Evolutionary conservation across 2,329 filamentous ascomycete genomes (phyloP).

Genomic region (Metarhizium guizhouense): DNA sequence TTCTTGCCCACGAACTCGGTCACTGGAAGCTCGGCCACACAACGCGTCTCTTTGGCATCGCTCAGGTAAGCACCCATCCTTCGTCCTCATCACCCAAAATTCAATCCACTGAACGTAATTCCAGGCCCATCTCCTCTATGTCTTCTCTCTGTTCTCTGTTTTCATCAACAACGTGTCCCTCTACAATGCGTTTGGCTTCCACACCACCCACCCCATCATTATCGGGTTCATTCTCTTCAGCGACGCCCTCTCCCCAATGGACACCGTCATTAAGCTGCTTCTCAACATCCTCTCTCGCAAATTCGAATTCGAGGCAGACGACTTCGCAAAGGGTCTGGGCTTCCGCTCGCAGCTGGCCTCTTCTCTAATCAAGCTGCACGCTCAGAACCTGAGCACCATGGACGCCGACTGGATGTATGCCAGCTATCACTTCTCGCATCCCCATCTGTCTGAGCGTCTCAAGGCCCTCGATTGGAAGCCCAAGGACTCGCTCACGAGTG

Average conservation of each 20-base stretch:
- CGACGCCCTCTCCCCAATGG: constrained; percentile 88
- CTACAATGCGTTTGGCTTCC: constrained; percentile 86
- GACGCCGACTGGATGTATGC: constrained; percentile 98
- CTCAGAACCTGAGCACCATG: constrained; percentile 97
- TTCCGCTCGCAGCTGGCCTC: constrained; percentile 75
- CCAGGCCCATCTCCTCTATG: constrained; percentile 88
- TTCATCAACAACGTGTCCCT: constrained; percentile 94
- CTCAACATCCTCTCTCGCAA: constrained; percentile 94
- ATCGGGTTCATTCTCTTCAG: constrained; percentile 97
- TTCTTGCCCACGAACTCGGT: constrained; percentile 89
- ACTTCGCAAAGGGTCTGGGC: constrained; percentile 76
- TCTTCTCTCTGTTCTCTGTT: constrained; percentile 91
- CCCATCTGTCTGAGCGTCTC: constrained; percentile 86
- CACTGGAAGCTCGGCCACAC: constrained; percentile 97
- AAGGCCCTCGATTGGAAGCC: constrained; percentile 85
- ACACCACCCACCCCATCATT: constrained; percentile 76
- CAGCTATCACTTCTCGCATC: constrained; percentile 97
- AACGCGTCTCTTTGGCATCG: constrained; percentile 80
- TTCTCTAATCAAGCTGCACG: constrained; percentile 92
- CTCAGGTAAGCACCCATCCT: constrained; percentile 49
- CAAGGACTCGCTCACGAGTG: constrained; percentile 34
- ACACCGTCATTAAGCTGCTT: constrained; percentile 85
- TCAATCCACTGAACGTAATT: background rate
- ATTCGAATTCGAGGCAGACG: constrained; percentile 94
- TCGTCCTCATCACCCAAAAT: background rate